Percentiles rank a stretch among this genome's conserved stretches.
Evolutionary conservation across 371 early-diverging fungal species (phyloP).

Genomic region (Mortierella sp.): DNA sequence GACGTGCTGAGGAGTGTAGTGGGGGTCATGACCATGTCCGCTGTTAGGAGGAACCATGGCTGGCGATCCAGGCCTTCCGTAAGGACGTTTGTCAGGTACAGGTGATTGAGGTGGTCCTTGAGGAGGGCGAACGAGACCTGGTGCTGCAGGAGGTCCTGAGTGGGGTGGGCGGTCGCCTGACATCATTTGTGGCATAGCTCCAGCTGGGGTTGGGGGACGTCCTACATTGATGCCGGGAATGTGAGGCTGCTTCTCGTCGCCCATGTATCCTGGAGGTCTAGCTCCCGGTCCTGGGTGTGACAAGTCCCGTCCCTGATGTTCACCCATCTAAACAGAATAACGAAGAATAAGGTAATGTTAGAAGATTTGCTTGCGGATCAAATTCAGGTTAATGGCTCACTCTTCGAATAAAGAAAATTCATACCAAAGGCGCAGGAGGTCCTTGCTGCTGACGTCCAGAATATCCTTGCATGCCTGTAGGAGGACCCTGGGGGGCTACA

Average conservation of each 20-base stretch:
- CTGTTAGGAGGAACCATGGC: conserved; percentile 28
- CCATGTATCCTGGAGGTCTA: conserved; percentile 31
- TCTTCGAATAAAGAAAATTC: background rate
- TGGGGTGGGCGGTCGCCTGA: conserved; percentile 36
- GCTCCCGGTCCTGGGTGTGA: conserved; percentile 40
- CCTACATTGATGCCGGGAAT: conserved; percentile 44
- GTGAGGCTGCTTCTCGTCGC: conserved; percentile 46
- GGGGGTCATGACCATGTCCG: conserved; percentile 36
- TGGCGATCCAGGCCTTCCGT: conserved; percentile 37
- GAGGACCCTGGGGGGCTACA: conserved; percentile 58
- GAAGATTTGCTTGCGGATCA: background rate
- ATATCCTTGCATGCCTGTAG: conserved; percentile 58
- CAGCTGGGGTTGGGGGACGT: conserved; percentile 43
- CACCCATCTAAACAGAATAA: background rate
- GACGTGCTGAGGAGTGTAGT: conserved; percentile 32
- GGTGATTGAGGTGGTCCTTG: conserved; percentile 38
- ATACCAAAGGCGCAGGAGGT: conserved; percentile 44
- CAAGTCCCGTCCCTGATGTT: conserved; percentile 40
- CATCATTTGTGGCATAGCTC: conserved; percentile 53
- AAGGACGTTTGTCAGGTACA: conserved; percentile 27
- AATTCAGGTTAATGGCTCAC: no score
- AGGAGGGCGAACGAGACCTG: conserved; percentile 23
- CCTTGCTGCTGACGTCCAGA: conserved; percentile 43
- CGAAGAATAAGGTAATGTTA: background rate
- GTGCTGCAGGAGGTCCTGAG: conserved; percentile 9